Evolutionary conservation across 2,329 filamentous ascomycete species (phyloP).

Genomic region (Penicillium sp.): DNA sequence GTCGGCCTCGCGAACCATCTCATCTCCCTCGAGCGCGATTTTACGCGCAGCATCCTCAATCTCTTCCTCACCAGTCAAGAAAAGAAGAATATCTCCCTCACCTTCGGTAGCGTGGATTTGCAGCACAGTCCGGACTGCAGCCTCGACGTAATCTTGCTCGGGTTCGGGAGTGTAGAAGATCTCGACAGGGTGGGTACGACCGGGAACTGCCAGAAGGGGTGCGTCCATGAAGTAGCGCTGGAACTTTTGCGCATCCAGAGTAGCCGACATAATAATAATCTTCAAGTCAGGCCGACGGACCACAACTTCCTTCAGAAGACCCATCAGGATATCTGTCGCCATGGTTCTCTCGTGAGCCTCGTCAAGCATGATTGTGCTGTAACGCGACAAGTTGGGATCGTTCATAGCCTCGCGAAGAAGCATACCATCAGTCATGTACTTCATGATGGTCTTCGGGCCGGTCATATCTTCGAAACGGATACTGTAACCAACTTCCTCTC

Average conservation of each 20-base stretch:
- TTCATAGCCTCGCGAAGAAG: conserved; percentile 92
- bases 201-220: conserved; percentile 84
- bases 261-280: conserved; percentile 98
- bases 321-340: conserved; percentile 95
- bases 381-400: conserved; percentile 80
- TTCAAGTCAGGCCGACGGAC: conserved; percentile 78
- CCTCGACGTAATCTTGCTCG: conserved; percentile 93
- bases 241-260: conserved; percentile 94
- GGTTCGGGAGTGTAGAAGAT: conserved; percentile 97
- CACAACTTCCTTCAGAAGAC: conserved; percentile 82
- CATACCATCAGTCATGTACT: conserved; percentile 99
- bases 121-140: conserved; percentile 82
- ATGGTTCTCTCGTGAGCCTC: conserved; percentile 97
- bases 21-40: conserved; percentile 80
- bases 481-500: conserved; percentile 94
- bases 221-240: conserved; percentile 95
- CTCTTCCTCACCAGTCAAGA: conserved; percentile 95
- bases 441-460: conserved; percentile 76
- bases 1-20: conserved; percentile 83
- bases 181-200: conserved; percentile 90
- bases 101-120: conserved; percentile 91
- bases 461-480: conserved; percentile 98
- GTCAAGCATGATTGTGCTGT: conserved; percentile 96
- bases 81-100: conserved; percentile 86
- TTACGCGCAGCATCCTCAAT: conserved; percentile 95